Percentiles rank a stretch among this genome's conserved stretches.
Conservation (phyloP, 805 yeast genomes). For the Grigorovia yakushimaensis region DNA sequence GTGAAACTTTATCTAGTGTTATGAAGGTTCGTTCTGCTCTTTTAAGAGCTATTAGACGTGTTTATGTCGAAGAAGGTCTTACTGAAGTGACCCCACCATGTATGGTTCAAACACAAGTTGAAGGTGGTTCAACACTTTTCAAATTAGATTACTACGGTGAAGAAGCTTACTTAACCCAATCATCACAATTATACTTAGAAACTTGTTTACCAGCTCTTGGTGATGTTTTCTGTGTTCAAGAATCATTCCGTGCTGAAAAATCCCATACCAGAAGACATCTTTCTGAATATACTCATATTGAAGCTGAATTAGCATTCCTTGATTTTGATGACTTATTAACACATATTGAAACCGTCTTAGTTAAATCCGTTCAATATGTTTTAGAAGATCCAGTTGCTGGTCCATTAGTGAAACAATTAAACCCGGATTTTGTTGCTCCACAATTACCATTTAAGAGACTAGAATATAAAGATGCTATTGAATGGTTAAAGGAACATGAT, state of each 20-base stretch:
- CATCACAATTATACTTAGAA: conserved; percentile 93
- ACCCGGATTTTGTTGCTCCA: conserved; percentile 86
- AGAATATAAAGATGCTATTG: conserved; percentile 83
- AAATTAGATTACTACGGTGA: conserved; percentile 91
- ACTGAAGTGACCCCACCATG: conserved; percentile 97
- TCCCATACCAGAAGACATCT: conserved; percentile 98
- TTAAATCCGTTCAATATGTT: conserved; percentile 60
- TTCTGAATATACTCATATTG: conserved; percentile 94
- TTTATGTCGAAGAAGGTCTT: conserved; percentile 62
- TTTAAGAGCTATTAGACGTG: conserved; percentile 63
- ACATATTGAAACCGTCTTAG: conserved; percentile 76
- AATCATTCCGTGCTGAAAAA: conserved; percentile 97
- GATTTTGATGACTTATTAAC: conserved; percentile 74
- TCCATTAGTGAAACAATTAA: conserved; percentile 78
- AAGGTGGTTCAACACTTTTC: conserved; percentile 96
- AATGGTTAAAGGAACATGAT: conserved; percentile 93
- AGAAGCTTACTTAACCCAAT: conserved; percentile 92
- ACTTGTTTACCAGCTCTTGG: conserved; percentile 94
- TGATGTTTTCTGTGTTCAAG: conserved; percentile 95
- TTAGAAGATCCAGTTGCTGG: conserved; percentile 89
- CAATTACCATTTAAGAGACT: conserved; percentile 80
- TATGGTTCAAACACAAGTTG: conserved; percentile 99
- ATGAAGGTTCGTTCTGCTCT: conserved; percentile 89
- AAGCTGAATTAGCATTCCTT: conserved; percentile 85
- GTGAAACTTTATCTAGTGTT: conserved; percentile 85